Conservation (phyloP, 345 rosid species). For the Nephelium lappaceum region DNA sequence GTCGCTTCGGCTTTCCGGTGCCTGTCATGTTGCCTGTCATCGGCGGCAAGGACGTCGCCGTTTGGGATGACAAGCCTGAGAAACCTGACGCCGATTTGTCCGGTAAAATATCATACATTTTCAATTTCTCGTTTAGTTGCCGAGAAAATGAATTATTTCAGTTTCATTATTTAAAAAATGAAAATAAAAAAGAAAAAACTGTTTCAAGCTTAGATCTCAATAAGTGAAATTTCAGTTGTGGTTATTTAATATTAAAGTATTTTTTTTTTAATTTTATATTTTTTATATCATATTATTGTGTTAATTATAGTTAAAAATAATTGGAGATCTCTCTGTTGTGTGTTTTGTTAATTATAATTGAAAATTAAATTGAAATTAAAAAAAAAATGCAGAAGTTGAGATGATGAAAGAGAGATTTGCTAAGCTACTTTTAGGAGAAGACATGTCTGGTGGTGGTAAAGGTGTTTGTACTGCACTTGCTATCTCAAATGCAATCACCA, state of each 20-base stretch:
- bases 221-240: background rate
- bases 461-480: constrained; percentile 99
- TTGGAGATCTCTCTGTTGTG: background rate
- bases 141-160: constrained; percentile 1
- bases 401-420: constrained; percentile 99
- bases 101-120: constrained; percentile 38
- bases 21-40: constrained; percentile 63
- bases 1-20: constrained; percentile 53
- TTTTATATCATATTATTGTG: background rate
- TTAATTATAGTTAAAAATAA: background rate
- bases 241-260: background rate
- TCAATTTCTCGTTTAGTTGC: constrained; percentile 2
- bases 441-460: constrained; percentile 99
- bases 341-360: background rate
- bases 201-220: background rate
- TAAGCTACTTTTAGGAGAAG: constrained; percentile 94
- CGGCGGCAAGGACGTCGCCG: constrained; percentile 58
- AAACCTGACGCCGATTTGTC: constrained; percentile 65
- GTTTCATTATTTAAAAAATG: too few relatives aligned
- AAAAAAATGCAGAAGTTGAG: constrained; percentile 61
- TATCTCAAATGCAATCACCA: constrained; percentile 96
- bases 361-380: background rate
- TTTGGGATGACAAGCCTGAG: constrained; percentile 67
- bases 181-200: background rate
- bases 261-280: background rate